Conservation (phyloP, 225 moss, liverwort and hornwort genomes). For the Bryoerythrophyllum caledonicum region DNA sequence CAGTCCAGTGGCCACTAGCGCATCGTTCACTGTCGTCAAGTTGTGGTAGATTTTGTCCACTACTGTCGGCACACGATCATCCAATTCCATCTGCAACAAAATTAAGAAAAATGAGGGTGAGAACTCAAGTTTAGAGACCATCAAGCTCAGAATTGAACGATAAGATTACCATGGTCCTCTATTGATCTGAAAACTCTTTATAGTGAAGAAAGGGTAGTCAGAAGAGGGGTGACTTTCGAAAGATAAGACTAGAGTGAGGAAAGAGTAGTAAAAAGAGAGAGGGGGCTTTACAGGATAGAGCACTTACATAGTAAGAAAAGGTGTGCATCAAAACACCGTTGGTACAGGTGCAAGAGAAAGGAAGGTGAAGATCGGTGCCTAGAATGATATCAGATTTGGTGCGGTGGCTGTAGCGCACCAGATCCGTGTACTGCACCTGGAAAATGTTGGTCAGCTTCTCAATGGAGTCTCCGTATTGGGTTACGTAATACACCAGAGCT, state of each 20-base stretch:
- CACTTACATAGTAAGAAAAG: constrained; percentile 20
- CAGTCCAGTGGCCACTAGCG: neutral
- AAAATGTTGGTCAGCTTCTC: neutral
- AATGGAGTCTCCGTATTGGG: neutral
- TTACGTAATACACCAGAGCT: constrained; percentile 21
- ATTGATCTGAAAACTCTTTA: too few relatives aligned
- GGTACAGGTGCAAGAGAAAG: constrained; percentile 28
- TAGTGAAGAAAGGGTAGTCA: too few relatives aligned
- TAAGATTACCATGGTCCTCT: too few relatives aligned
- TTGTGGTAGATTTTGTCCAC: constrained; percentile 18
- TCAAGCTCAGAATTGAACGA: too few relatives aligned
- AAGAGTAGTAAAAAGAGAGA: too few relatives aligned
- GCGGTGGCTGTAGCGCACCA: constrained; percentile 3
- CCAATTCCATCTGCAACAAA: constrained; percentile 1
- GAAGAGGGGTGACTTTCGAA: too few relatives aligned
- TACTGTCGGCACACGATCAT: constrained; percentile 22
- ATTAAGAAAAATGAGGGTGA: too few relatives aligned
- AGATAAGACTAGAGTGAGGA: too few relatives aligned
- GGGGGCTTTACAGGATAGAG: too few relatives aligned
- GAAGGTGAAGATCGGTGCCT: constrained; percentile 13
- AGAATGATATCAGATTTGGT: neutral
- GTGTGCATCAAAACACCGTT: neutral
- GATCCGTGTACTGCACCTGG: neutral
- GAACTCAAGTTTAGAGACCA: too few relatives aligned
- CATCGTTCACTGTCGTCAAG: constrained; percentile 9